Evolutionary conservation across 2,329 filamentous ascomycete species (phyloP), one percentile per base, ranked within the genome.

Genomic region (Paecilomyces dactylethromorphus): DNA sequence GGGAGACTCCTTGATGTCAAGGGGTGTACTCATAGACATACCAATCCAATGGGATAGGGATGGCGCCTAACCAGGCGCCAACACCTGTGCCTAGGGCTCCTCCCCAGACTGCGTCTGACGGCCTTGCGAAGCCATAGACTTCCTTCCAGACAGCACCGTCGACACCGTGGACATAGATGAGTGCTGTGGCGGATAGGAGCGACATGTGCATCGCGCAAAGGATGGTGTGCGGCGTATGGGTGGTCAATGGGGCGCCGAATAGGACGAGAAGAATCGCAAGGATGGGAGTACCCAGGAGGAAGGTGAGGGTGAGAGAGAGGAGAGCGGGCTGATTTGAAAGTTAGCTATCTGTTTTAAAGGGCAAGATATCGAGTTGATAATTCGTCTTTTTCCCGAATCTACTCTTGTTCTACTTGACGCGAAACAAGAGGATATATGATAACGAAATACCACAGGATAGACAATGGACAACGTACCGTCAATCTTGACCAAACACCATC

Each of bases 1-100:
- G 24, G 24, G 24, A 26, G 3, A 26, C 24, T 26, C 4, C 7
- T 29, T 29, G 24, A 5, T 29, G 26, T 29, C 7, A 29, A 29
- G 2, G 26, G 26, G 26, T 5, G 26, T 29, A 29, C 26, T 29
- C 4, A 29, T 29, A 29, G 26, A 75, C 78, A 66, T 62, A 84
- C 93, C 93, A 97, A 73, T 99, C 94, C 65, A 99, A 79, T 1
- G 94, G 94, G 66, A 99, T 97, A 0, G 95, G 94, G 56, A 97
- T 86, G 7, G 94, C 94, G 3, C 94, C 94, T 50, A 96, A 78
- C 94, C 94, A 97, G 49, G 91, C 91, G 5, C 94, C 94, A 1
- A 93, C 68, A 26, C 88, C 78, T 0, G 86, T 87, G 4, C 94
- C 94, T n/a, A 92, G 74, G 10, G 91, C 81, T 1, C 86, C 91